These are phyloP conservation scores for Thuja plicata DNA, from an alignment of 83 land plant genomes.

Conservation along the genomic window DNA sequence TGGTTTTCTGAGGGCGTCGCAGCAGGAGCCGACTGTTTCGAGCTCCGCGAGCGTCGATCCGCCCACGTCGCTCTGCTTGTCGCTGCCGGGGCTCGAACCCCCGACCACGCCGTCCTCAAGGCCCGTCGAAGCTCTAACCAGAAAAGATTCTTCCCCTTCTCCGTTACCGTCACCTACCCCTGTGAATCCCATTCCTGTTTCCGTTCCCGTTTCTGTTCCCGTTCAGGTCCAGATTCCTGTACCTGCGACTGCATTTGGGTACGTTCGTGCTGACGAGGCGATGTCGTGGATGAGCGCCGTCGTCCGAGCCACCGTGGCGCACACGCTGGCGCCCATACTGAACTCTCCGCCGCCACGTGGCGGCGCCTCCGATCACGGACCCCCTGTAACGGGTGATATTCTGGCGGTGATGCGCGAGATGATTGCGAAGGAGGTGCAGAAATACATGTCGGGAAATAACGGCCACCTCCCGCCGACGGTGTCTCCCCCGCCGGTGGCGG, in stretches of 20 bases:
- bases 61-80: conserved; percentile 40
- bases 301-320: conserved; percentile 15
- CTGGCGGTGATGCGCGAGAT: conserved; percentile 67
- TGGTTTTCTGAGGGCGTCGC: background rate
- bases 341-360: background rate
- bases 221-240: conserved; percentile 11
- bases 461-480: background rate
- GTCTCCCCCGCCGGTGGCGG: background rate
- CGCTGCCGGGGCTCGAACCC: conserved; percentile 47
- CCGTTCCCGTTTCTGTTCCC: conserved; percentile 13
- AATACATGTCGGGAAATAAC: conserved; percentile 36
- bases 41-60: conserved; percentile 30
- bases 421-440: conserved; percentile 57
- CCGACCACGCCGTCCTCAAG: conserved; percentile 3
- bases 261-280: conserved; percentile 30
- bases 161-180: background rate
- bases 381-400: conserved; percentile 19
- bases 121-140: background rate
- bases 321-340: conserved; percentile 18
- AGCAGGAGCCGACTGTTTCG: background rate
- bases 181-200: background rate
- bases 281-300: conserved; percentile 25
- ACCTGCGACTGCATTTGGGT: background rate
- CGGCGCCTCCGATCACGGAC: background rate
- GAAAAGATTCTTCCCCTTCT: background rate